phyloP scores from a whole-genome alignment of 2,329 filamentous ascomycete genomes.

The Zarea fungicola region DNA sequence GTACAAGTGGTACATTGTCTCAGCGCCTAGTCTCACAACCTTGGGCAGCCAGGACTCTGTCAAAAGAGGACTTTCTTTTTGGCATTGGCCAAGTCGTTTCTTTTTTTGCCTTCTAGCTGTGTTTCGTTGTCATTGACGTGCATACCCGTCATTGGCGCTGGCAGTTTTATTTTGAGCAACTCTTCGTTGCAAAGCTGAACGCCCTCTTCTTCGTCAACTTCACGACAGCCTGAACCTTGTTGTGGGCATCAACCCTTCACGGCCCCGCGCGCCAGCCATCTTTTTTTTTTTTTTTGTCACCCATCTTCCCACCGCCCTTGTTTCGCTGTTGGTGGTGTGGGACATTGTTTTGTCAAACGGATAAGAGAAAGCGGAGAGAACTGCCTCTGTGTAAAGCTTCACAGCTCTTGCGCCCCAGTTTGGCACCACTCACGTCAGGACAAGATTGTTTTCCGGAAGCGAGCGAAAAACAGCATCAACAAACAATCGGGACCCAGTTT shows the following conservation, averaged over 20 bases:
- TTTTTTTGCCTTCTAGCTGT: slow-evolving; percentile 1
- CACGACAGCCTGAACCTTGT: no score
- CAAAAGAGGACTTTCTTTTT: not conserved
- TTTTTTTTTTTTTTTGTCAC: not conserved
- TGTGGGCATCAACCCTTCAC: no score
- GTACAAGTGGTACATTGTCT: no score
- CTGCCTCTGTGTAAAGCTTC: not conserved
- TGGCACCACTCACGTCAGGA: no score
- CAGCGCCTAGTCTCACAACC: no score
- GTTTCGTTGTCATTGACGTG: slow-evolving; percentile 2
- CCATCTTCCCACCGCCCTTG: slow-evolving; percentile 3
- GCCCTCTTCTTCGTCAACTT: no score
- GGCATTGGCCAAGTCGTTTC: not conserved
- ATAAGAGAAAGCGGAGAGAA: not conserved
- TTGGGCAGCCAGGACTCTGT: not conserved
- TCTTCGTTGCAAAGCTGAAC: not conserved
- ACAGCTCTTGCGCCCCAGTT: no score
- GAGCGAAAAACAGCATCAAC: no score
- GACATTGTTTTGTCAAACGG: not conserved
- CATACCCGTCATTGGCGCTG: slow-evolving; percentile 3
- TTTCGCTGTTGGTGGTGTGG: slow-evolving; percentile 11
- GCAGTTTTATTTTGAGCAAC: not conserved
- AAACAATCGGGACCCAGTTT: no score
- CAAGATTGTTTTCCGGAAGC: no score
- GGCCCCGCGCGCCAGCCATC: no score